Conservation (phyloP, 768 basidiomycete species). For the Panus rudis region DNA sequence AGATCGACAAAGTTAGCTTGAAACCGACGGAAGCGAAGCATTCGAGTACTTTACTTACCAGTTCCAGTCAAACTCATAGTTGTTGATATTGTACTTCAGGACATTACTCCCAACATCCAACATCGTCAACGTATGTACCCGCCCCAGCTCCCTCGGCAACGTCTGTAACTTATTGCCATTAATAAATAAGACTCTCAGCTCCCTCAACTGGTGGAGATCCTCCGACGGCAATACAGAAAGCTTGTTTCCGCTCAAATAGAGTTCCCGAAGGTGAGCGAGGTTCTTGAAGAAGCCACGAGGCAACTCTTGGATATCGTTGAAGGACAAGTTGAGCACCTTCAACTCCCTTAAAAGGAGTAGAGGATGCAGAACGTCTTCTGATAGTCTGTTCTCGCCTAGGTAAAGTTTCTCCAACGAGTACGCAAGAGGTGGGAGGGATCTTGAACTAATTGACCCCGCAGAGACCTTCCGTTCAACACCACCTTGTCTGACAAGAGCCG, state of each 20-base stretch:
- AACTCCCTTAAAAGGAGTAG: slow-evolving; percentile 74
- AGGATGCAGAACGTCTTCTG: slow-evolving; percentile 70
- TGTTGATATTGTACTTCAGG: slow-evolving; percentile 95
- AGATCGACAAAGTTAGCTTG: not conserved
- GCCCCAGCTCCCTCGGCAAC: slow-evolving; percentile 83
- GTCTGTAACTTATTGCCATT: slow-evolving; percentile 94
- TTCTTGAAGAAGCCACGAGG: slow-evolving; percentile 71
- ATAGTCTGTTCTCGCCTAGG: slow-evolving; percentile 84
- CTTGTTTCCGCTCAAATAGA: slow-evolving; percentile 95
- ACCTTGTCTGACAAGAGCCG: slow-evolving; percentile 5
- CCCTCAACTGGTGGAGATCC: slow-evolving; percentile 67
- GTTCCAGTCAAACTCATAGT: slow-evolving; percentile 99
- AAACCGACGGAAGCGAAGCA: not conserved
- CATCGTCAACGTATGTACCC: slow-evolving; percentile 68
- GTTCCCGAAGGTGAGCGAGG: slow-evolving; percentile 65
- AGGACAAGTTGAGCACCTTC: slow-evolving; percentile 81
- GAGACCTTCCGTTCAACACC: slow-evolving; percentile 34
- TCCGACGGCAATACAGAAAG: slow-evolving; percentile 85
- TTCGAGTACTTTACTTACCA: slow-evolving; percentile 51
- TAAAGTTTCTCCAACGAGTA: slow-evolving; percentile 71
- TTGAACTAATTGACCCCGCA: slow-evolving; percentile 21
- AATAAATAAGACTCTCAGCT: slow-evolving; percentile 70
- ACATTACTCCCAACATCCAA: slow-evolving; percentile 92
- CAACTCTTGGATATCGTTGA: slow-evolving; percentile 90
- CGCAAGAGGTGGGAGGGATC: slow-evolving; percentile 50